Evolutionary conservation across 2,329 filamentous ascomycete species (phyloP).

Genomic region (Pseudogymnoascus sp.): DNA sequence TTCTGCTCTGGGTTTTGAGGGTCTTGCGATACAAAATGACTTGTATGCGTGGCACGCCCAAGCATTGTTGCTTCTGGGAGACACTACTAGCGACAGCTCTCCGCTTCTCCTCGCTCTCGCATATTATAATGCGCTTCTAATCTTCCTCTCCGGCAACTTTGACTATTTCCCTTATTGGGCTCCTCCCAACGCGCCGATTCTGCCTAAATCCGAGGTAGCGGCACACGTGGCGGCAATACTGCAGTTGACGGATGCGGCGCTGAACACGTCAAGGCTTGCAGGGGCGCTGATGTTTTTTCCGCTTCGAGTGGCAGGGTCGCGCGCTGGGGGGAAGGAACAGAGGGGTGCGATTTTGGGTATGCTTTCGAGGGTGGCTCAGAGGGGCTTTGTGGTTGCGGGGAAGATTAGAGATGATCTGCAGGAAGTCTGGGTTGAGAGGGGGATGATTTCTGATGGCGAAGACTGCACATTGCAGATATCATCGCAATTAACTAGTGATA

Average conservation of each 20-base stretch:
- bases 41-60: slow-evolving; percentile 16
- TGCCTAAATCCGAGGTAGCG: slow-evolving; percentile 11
- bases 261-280: slow-evolving; percentile 17
- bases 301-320: slow-evolving; percentile 21
- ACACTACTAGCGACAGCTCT: neutral
- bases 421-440: slow-evolving; percentile 14
- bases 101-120: slow-evolving; percentile 13
- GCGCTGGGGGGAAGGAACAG: slow-evolving; percentile 13
- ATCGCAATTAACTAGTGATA: neutral
- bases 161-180: slow-evolving; percentile 19
- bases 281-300: slow-evolving; percentile 21
- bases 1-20: slow-evolving; percentile 13
- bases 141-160: slow-evolving; percentile 22
- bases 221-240: slow-evolving; percentile 18
- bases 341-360: slow-evolving; percentile 13
- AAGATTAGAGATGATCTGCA: slow-evolving; percentile 18
- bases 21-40: slow-evolving; percentile 11
- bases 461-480: neutral
- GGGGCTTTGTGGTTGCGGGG: slow-evolving; percentile 21
- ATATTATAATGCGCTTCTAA: slow-evolving; percentile 20
- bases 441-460: neutral
- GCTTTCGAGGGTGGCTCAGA: slow-evolving; percentile 17
- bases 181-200: slow-evolving; percentile 1
- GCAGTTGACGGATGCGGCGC: slow-evolving; percentile 7
- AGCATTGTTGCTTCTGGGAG: neutral